phyloP scores from a whole-genome alignment of 768 basidiomycete species.

The Leccinum arenicola region DNA sequence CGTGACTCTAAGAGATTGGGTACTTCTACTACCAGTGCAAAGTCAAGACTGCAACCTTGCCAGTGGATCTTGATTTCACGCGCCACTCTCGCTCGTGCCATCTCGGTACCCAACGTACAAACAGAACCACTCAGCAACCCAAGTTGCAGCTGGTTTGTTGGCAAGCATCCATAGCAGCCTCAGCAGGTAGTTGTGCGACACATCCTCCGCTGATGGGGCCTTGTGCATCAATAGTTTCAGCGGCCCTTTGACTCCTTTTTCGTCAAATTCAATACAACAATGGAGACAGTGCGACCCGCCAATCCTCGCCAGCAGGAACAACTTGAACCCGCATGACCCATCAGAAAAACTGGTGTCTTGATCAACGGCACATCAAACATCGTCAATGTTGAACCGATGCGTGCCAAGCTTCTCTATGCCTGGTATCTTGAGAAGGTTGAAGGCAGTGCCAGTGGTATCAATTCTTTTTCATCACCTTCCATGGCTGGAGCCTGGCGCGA shows the following conservation, averaged over 20 bases:
- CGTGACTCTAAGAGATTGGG: not conserved
- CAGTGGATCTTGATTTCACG: conserved; percentile 18
- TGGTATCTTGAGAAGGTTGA: too few species aligned
- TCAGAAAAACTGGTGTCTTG: not conserved
- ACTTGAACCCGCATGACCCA: conserved; percentile 30
- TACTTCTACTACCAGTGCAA: not conserved
- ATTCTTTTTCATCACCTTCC: too few species aligned
- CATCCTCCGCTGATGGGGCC: conserved; percentile 29
- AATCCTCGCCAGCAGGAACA: conserved; percentile 78
- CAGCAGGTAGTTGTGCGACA: conserved; percentile 54
- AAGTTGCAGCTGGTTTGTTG: conserved; percentile 35
- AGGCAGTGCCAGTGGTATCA: too few species aligned
- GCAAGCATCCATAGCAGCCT: conserved; percentile 65
- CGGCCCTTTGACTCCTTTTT: conserved; percentile 12
- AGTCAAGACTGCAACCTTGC: conserved; percentile 1
- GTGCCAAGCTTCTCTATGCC: too few species aligned
- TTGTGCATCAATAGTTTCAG: conserved; percentile 42
- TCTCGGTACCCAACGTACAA: not conserved
- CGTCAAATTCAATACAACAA: conserved; percentile 48
- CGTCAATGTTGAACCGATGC: too few species aligned
- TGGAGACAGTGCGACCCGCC: conserved; percentile 57
- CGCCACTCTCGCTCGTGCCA: conserved; percentile 14
- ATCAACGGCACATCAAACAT: not conserved
- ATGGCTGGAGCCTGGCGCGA: too few species aligned
- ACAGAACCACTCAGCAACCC: too few species aligned